Base-by-base conservation (phyloP, 352 stramenopile genomes). In the Peronosclerospora sorghi region DNA sequence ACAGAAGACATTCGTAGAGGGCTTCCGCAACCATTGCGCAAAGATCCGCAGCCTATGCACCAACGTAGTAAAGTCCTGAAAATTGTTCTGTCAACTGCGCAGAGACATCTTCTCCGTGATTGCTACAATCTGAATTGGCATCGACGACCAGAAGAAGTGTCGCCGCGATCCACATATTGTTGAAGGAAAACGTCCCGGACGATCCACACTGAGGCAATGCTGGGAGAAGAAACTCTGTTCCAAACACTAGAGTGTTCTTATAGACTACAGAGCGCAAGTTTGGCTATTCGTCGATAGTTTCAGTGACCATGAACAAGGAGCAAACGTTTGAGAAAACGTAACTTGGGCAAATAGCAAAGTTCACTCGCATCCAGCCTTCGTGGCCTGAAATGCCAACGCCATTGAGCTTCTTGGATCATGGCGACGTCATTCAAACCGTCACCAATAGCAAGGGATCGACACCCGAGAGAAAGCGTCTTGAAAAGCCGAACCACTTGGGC, bases 401-500 rank as follows among this genome's bases (percentile, higher is more conserved):
- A 26, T 26, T 26, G 21, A 70, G 96, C 96, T 62, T 97, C 93
- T 57, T 98, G 94, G 57, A 99, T 99, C 96, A 99, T 99, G 23
- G 92, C 93, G 30, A 99, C 96, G 50, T 99, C 96, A 58, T 99
- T 99, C 18, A 96, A 96, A 12, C 96, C 96, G 65, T 99, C 96
- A 14, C 96, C 96, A 53, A 99, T 98, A 5, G 94, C 82, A 13
- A 99, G 80, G 6, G 91, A 96, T 8, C 91, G 61, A 58, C 84
- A 78, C 52, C 88, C 62, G 19, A 82, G 53, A 74, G 94, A 61
- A 34, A 81, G 86, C 0, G 73, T 82, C 48, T 95, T 91, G 52
- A 92, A 83, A 6, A 94, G 53, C 8, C 79, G 69, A 34, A 95
- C 77, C 36, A 95, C 75, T 21, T 95, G 81, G 1, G 86, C 85